Evolutionary conservation across 2,329 filamentous ascomycete genomes (phyloP).

Genomic region (Aspergillus neotritici): DNA sequence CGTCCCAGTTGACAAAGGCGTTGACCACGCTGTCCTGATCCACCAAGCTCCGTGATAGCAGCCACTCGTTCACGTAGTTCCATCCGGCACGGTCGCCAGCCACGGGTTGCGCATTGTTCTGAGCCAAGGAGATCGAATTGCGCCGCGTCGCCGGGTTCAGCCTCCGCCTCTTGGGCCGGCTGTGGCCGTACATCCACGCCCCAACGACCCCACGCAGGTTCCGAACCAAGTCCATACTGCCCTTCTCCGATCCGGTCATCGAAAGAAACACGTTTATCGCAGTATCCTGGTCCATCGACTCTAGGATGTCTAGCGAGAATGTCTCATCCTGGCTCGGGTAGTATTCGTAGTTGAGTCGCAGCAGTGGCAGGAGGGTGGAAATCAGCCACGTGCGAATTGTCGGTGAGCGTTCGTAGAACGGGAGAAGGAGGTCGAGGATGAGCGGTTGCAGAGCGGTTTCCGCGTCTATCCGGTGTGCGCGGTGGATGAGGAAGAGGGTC

Average conservation of each 20-base stretch:
- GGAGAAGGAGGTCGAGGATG: conserved; percentile 51
- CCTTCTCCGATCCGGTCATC: conserved; percentile 32
- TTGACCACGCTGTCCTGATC: conserved; percentile 47
- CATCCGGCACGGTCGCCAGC: conserved; percentile 41
- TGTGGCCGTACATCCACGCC: conserved; percentile 59
- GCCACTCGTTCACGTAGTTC: conserved; percentile 56
- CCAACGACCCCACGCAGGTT: conserved; percentile 56
- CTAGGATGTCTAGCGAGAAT: conserved; percentile 48
- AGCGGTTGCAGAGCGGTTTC: conserved; percentile 55
- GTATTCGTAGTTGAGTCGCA: conserved; percentile 58
- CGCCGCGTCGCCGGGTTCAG: conserved; percentile 31
- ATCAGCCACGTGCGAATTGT: conserved; percentile 55
- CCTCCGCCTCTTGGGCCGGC: conserved; percentile 50
- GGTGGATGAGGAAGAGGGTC: conserved; percentile 55
- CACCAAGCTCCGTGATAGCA: conserved; percentile 48
- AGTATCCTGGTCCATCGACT: conserved; percentile 45
- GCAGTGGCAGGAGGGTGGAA: conserved; percentile 53
- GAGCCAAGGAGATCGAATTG: conserved; percentile 24
- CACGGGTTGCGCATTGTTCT: conserved; percentile 15
- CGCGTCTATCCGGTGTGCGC: conserved; percentile 54
- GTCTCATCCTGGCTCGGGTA: conserved; percentile 47
- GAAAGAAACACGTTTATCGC: conserved; percentile 52
- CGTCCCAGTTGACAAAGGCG: conserved; percentile 54
- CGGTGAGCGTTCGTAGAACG: conserved; percentile 51
- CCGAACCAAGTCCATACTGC: conserved; percentile 40